These are phyloP conservation scores for Annulohypoxylon maeteangense DNA, from an alignment of 495 filamentous ascomycete genomes.

Conservation along the genomic window DNA sequence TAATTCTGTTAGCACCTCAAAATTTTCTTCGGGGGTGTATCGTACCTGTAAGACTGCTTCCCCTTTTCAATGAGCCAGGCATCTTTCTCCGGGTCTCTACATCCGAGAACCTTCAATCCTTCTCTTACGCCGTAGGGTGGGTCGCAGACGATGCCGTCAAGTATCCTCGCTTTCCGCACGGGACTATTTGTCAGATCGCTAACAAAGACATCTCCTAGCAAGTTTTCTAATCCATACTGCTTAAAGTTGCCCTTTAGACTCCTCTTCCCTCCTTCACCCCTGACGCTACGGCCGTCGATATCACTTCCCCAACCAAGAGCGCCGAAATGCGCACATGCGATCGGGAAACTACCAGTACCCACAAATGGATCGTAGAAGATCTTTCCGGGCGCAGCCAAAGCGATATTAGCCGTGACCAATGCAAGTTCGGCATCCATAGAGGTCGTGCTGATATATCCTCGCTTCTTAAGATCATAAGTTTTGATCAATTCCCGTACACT, in stretches of 20 bases:
- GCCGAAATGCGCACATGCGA: constrained; percentile 90
- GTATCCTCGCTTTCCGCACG: constrained; percentile 67
- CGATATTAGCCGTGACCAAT: constrained; percentile 91
- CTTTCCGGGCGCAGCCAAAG: constrained; percentile 81
- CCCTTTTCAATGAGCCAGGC: constrained; percentile 75
- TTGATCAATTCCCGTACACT: constrained; percentile 73
- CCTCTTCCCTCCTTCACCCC: constrained; percentile 67
- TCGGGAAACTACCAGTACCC: constrained; percentile 89
- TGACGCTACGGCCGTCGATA: constrained; percentile 88
- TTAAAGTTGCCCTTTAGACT: constrained; percentile 78
- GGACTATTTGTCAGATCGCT: constrained; percentile 92
- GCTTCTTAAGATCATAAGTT: constrained; percentile 90
- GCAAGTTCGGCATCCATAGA: constrained; percentile 96
- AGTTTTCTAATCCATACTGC: constrained; percentile 76
- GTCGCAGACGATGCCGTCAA: constrained; percentile 96
- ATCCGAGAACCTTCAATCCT: constrained; percentile 86
- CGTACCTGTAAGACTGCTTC: constrained; percentile 74
- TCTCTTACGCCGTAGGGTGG: constrained; percentile 98
- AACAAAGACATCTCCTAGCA: constrained; percentile 79
- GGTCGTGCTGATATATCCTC: constrained; percentile 91
- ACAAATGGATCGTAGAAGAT: constrained; percentile 94
- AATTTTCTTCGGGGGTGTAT: constrained; percentile 1
- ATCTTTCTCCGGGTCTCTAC: constrained; percentile 71
- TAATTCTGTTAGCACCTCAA: constrained; percentile 45
- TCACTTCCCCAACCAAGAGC: constrained; percentile 83